Conservation (phyloP, 2,329 filamentous ascomycete genomes). For the Fusarium napiforme region DNA sequence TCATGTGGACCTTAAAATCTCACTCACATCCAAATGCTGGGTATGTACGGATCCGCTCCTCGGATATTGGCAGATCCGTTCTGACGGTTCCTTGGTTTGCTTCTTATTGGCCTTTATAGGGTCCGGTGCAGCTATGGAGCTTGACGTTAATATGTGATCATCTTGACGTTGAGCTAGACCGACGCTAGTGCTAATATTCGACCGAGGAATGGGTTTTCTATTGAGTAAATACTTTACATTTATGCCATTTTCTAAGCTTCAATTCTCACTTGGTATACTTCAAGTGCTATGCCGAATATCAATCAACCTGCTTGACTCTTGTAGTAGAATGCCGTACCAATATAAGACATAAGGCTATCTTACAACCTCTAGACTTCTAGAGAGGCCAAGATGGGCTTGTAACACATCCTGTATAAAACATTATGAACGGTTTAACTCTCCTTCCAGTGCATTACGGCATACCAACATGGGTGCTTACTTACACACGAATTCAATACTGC, state of each 20-base stretch:
- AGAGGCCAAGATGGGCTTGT: no score
- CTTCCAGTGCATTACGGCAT: no score
- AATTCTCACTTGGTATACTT: rapidly evolving
- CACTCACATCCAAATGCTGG: not conserved
- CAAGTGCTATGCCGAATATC: rapidly evolving
- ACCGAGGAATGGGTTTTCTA: not conserved
- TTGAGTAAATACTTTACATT: not conserved
- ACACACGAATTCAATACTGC: rapidly evolving
- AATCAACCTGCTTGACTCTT: no score
- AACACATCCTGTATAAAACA: no score
- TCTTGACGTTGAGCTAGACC: not conserved
- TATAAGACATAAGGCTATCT: no score
- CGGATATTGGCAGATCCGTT: conserved; percentile 1
- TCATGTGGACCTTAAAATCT: not conserved
- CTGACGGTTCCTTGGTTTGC: not conserved
- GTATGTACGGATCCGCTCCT: not conserved
- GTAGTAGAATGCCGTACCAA: no score
- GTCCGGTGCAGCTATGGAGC: not conserved
- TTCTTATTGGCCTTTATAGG: not conserved
- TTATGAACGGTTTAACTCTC: no score
- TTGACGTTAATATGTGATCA: conserved; percentile 12
- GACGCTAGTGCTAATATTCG: not conserved
- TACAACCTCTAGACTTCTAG: no score
- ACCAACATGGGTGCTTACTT: no score
- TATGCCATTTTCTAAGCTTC: not conserved